phyloP scores from a whole-genome alignment of 768 basidiomycete species.

The Pleurotus platypus region DNA sequence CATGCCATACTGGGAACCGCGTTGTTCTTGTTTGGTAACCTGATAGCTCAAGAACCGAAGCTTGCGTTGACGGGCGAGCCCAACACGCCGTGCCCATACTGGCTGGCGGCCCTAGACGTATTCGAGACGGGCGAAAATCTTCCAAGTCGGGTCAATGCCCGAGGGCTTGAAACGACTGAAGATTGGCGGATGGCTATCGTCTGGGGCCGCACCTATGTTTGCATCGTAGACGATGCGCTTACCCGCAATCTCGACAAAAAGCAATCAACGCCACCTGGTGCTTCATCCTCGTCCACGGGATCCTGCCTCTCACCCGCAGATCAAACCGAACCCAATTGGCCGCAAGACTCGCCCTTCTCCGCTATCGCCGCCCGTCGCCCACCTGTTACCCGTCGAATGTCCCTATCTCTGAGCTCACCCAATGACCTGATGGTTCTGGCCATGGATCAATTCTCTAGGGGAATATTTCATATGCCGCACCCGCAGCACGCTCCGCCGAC shows the following conservation, averaged over 20 bases:
- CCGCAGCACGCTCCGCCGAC: slow-evolving; percentile 21
- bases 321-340: slow-evolving; percentile 46
- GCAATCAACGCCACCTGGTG: background rate
- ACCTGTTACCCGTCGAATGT: slow-evolving; percentile 46
- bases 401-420: slow-evolving; percentile 35
- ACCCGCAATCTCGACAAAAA: slow-evolving; percentile 22
- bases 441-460: slow-evolving; percentile 66
- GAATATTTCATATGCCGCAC: slow-evolving; percentile 72
- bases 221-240: slow-evolving; percentile 51
- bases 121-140: slow-evolving; percentile 67
- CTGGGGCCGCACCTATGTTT: slow-evolving; percentile 65
- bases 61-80: slow-evolving; percentile 57
- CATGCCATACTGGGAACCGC: slow-evolving; percentile 63
- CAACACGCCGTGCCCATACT: slow-evolving; percentile 46
- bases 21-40: slow-evolving; percentile 60
- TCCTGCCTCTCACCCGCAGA: slow-evolving; percentile 9
- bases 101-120: slow-evolving; percentile 67
- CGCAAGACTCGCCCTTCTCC: slow-evolving; percentile 48
- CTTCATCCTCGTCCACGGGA: background rate
- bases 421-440: slow-evolving; percentile 57
- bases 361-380: slow-evolving; percentile 45
- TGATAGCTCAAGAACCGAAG: slow-evolving; percentile 49
- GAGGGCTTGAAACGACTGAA: slow-evolving; percentile 31
- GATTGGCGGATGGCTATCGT: slow-evolving; percentile 69
- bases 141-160: slow-evolving; percentile 39